Base-by-base conservation (phyloP, 1,139 yeast species). In the Arxiozyma telluris region DNA sequence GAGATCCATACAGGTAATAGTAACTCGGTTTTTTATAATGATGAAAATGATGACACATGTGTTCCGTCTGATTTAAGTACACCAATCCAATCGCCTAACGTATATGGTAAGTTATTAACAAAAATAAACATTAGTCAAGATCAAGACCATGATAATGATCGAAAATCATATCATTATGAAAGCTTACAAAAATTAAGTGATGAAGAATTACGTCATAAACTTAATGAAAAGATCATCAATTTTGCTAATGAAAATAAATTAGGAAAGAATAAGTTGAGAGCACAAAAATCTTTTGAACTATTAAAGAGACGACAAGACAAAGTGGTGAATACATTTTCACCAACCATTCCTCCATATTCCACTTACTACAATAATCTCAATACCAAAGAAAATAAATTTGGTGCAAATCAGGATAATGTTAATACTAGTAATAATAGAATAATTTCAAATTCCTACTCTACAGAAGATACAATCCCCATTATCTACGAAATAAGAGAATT, bases 211-310 rank as follows among this genome's bases (percentile, higher is more conserved):
- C 57, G 64, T 47, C 47, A 53, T 18, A 63, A 60, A 51, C 52
- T 68, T 41, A 60, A 67, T 49, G 64, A 64, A 45, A 60, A 66
- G 34, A 65, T 68, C 15, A 50, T 51, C 21, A 55, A 57, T 42
- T 55, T 68, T 46, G 68, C 69, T 15, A 55, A 58, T 27, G 70
- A 66, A 46, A 68, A 67, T 52, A 63, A 58, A 49, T 57, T 56
- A 30, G 62, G 64, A 12, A 61, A 61, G 43, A 61, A 59, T 17
- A 55, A 57, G 41, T 43, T 66, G 15, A 53, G 68, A 47, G 60
- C 63, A 18, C 60, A 66, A 47, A 66, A 67, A 53, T 64, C 69
- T n/a, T 63, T 67, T 50, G 69, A 65, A 52, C 53, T 67, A 25
- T 53, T 67, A 44, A 59, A 59, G 44, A 51, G 55, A 9, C 56